Percentiles rank a stretch among this genome's conserved stretches.
phyloP scores from a whole-genome alignment of 148 eudicot genomes.

The Spergularia marina region DNA sequence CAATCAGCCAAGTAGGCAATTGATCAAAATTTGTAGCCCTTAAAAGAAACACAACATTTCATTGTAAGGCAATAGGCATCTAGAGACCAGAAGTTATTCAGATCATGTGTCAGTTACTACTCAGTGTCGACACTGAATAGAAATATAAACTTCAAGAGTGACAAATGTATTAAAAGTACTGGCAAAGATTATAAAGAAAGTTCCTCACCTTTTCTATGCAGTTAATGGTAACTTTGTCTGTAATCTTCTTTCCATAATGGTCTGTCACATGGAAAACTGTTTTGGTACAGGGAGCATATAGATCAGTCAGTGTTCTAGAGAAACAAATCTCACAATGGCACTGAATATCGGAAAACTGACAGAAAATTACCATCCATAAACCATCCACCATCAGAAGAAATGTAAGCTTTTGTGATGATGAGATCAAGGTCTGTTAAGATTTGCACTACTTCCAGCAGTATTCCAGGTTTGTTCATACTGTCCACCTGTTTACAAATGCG shows the following conservation, averaged over 20 bases:
- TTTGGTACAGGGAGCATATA: conserved; percentile 8
- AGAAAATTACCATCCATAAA: conserved; percentile 77
- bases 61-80: too few species aligned
- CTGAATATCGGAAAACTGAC: background rate
- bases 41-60: too few species aligned
- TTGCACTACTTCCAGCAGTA: conserved; percentile 82
- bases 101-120: background rate
- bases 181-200: conserved; percentile 1
- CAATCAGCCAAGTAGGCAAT: too few species aligned
- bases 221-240: conserved; percentile 53
- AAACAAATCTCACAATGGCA: conserved; percentile 9
- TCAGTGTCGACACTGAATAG: background rate
- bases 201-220: conserved; percentile 63
- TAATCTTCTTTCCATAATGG: conserved; percentile 64
- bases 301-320: background rate
- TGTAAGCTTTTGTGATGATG: conserved; percentile 77
- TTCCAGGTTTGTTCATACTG: conserved; percentile 82
- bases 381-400: conserved; percentile 96
- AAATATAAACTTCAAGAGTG: background rate
- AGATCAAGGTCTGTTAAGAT: conserved; percentile 76
- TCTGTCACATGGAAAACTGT: conserved; percentile 87
- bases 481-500: conserved; percentile 54
- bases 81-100: too few species aligned
- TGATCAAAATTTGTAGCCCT: too few species aligned
- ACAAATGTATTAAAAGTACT: background rate